Base-by-base conservation (phyloP, 768 basidiomycete species). In the Russula ochroleuca region DNA sequence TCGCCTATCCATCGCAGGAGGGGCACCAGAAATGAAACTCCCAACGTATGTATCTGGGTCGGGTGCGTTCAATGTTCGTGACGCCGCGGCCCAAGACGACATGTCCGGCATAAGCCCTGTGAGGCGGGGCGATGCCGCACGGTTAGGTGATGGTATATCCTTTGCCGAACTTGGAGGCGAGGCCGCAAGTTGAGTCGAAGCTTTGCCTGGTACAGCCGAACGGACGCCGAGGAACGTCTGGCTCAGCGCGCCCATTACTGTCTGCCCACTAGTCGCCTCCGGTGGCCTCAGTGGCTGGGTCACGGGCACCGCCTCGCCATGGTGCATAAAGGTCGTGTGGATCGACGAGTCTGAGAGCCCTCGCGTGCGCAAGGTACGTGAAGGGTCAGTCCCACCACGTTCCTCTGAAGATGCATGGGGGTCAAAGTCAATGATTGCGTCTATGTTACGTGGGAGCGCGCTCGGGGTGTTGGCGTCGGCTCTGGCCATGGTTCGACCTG, bases 331-430 rank as follows among this genome's bases (percentile, higher is more conserved):
- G 0, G 92, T 92, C 5, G 92, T 88, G 65, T 86, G 90, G 64
- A 98, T 94, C 2, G 92, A 95, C 0, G 94, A 95, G 72, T 98
- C 96, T 2, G 91, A 93, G 55, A 97, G 74, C 2, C 94, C 93
- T 59, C 95, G 83, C 33, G 88, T 82, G 43, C 85, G 83, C 8
- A 94, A 77, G 19, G 86, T 84, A 23, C 85, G 84, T 53, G 86
- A 73, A 3, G 76, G 72, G 11, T 70, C 63, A 79, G 5, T 80
- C 77, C 43, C 83, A 63, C 33, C 72, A 67, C 64, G 83, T 78
- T 76, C 70, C 65, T 77, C 81, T 78, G 11, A 71, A 74, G 43
- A 73, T 75, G 40, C 78, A 76, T 51, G 43, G 13, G 57, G 38
- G 41, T 68, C 66, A 9, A 35, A 19, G 41, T 68, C 68, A 35